Evolutionary conservation across 495 filamentous ascomycete genomes (phyloP), one percentile per base, ranked within the genome.

Genomic region (Talaromyces thailandensis): DNA sequence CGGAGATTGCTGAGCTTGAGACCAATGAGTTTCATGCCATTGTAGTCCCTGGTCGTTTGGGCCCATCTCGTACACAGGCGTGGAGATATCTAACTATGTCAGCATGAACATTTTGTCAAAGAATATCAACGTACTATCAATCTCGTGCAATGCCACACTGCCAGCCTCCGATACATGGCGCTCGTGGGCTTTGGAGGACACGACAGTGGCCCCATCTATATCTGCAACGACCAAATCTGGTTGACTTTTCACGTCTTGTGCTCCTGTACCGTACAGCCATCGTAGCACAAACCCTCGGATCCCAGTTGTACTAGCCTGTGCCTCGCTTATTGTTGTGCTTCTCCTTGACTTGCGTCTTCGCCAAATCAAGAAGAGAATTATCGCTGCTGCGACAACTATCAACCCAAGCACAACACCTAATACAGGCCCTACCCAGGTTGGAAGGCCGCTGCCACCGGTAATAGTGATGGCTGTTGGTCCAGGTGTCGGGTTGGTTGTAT

Each of bases 331-430:
- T 62, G 21, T 43, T n/a, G 32, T 29, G 23, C 43, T 52, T 18
- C 40, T 63, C 6, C 76, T 63, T 6, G 76, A 62, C 61, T 68
- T 81, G 29, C 81, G 75, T 4, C 80, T 78, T 12, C 84, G 76
- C 63, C 77, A 88, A 12, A 87, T 75, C 3, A 88, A 69, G 56
- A 85, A 76, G 16, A 72, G 71, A 4, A 82, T 77, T 24, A 76
- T 74, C 5, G 83, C 67, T 23, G 79, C 79, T 21, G 80, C 79
- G 21, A 90, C 62, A 57, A 86, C 75, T 32, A 88, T 68, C 2
- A 91, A 74, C 8, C 87, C 87, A 1, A 87, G 72, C 1, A 90
- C 79, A 4, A 87, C 85, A 4, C 86, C 88, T 18, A 92, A 76
- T 2, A 91, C 81, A 2, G 86, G 85, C 0, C 79, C 82, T 1